Evolutionary conservation across 169 alveolate genomes (phyloP), one percentile per base, ranked within the genome.

Genomic region (Babesia microti): DNA sequence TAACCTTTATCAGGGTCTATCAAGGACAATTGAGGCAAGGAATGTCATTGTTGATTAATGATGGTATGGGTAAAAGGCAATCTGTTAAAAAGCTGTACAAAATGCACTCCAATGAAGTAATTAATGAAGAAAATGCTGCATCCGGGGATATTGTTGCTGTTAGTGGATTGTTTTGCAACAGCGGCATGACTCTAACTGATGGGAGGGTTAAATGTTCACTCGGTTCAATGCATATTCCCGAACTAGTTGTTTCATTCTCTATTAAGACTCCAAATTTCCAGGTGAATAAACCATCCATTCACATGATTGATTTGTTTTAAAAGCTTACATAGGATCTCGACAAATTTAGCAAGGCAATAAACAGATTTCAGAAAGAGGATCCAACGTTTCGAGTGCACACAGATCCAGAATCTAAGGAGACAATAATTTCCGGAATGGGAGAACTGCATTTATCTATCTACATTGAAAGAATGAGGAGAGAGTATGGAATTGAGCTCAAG

Each of bases 141-240:
- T 85, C 96, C 12, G 98, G 98, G 9, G 98, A 93, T 35, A 93
- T 93, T 15, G 91, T 89, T n/a, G 98, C 98, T 7, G 67, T 89
- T 1, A 82, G 89, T 27, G 98, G 98, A 9, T 76, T 93, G 32
- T 90, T 82, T 32, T 88, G 96, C 49, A 66, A 85, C 52, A 78
- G 93, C 30, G 97, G 97, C 27, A 92, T 87, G 23, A 89, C 97
- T 6, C 72, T 85, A 26, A 83, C 92, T 3, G 91, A 83, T 53
- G 93, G 93, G 0, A 43, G 72, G 22, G 22, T 50, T 18, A 41
- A 74, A 32, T 53, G 39, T 39, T 49, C 89, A n/a, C 67, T 83
- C 80, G 60, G 78, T 15, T 72, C 90, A 34, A 85, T 89, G 81
- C 81, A 68, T 57, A 92, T 91, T 19, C 97, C 97, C 23, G 89